These are phyloP conservation scores for Aspergillus sp. DNA, from an alignment of 2,329 filamentous ascomycete species.

Conservation along the genomic window DNA sequence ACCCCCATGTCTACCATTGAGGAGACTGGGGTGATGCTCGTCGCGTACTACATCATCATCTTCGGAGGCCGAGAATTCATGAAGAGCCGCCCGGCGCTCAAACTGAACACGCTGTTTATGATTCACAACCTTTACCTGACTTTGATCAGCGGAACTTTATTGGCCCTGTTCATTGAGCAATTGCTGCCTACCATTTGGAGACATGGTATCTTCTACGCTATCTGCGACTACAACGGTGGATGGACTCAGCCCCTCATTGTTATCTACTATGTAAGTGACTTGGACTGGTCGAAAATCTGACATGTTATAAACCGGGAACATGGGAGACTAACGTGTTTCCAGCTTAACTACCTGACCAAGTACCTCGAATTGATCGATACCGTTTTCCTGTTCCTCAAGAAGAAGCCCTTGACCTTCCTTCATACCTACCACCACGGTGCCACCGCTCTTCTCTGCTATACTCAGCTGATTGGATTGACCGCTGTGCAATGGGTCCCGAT, in stretches of 20 bases:
- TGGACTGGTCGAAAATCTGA: not conserved
- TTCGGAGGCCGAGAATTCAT: slow-evolving; percentile 89
- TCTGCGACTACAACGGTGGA: slow-evolving; percentile 68
- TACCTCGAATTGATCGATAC: slow-evolving; percentile 94
- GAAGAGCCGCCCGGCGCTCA: slow-evolving; percentile 75
- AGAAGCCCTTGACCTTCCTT: slow-evolving; percentile 98
- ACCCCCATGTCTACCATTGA: slow-evolving; percentile 87
- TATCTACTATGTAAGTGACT: slow-evolving; percentile 79
- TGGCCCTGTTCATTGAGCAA: slow-evolving; percentile 85
- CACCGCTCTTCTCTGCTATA: slow-evolving; percentile 95
- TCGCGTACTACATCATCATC: slow-evolving; percentile 86
- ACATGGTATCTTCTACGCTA: slow-evolving; percentile 77
- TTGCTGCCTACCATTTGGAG: slow-evolving; percentile 73
- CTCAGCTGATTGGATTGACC: slow-evolving; percentile 85
- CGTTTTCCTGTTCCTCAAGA: slow-evolving; percentile 96
- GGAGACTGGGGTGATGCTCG: slow-evolving; percentile 69
- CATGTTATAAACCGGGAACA: not conserved
- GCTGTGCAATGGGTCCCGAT: slow-evolving; percentile 94
- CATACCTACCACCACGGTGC: slow-evolving; percentile 99
- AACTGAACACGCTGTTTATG: slow-evolving; percentile 84
- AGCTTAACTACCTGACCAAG: slow-evolving; percentile 98
- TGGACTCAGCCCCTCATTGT: slow-evolving; percentile 92
- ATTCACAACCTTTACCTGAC: slow-evolving; percentile 96
- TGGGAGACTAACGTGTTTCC: slow-evolving; percentile 31
- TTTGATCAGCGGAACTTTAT: slow-evolving; percentile 67